Conservation (phyloP, 2,329 filamentous ascomycete genomes). For the Mycogone perniciosa region DNA sequence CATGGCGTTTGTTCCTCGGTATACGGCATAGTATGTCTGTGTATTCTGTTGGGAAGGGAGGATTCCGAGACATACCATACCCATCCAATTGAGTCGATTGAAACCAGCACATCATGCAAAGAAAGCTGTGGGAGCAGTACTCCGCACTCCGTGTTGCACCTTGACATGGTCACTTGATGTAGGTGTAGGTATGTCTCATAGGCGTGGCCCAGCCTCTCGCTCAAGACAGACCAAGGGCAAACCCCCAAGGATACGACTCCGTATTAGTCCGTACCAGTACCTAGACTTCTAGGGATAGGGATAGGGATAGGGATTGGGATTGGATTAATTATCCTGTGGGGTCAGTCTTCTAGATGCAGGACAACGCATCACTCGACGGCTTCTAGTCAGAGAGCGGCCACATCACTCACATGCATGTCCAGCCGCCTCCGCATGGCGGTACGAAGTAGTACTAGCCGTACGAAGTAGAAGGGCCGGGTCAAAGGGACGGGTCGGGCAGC, state of each 20-base stretch:
- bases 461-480: background rate
- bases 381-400: background rate
- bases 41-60: too few relatives aligned
- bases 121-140: background rate
- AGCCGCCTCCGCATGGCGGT: background rate
- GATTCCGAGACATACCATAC: too few relatives aligned
- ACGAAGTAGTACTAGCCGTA: background rate
- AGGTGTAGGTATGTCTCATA: too few relatives aligned
- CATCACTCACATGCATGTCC: background rate
- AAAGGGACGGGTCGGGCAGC: slow-evolving; percentile 12
- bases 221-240: too few relatives aligned
- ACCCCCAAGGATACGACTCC: too few relatives aligned
- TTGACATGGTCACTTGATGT: too few relatives aligned
- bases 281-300: background rate
- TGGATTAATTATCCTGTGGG: slow-evolving; percentile 2
- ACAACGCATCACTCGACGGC: slow-evolving; percentile 14
- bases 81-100: background rate
- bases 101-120: background rate
- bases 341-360: slow-evolving; percentile 11
- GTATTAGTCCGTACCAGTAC: too few relatives aligned
- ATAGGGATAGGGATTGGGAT: background rate
- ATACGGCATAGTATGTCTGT: too few relatives aligned
- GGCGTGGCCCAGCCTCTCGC: too few relatives aligned
- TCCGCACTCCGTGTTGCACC: too few relatives aligned
- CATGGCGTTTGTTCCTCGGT: too few relatives aligned